A percentile compares a stretch with the other conserved stretches of the same genome.
Conservation (phyloP, 2,329 filamentous ascomycete species). For the Myriangium duriaei region DNA sequence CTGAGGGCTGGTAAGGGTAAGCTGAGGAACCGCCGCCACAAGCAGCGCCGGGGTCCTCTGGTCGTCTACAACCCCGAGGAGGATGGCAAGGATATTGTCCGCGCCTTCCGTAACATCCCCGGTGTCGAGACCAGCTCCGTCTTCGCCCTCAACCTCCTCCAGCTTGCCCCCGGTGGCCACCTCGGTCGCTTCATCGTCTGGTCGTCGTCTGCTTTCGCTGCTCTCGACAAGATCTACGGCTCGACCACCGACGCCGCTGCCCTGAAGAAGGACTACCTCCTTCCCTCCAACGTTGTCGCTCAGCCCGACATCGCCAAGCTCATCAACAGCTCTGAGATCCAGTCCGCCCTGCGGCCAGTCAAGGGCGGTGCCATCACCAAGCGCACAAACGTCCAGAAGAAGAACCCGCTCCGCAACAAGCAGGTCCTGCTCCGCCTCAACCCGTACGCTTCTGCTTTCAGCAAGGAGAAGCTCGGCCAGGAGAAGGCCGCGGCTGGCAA, state of each 20-base stretch:
- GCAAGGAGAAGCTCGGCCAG: slow-evolving; percentile 72
- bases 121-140: slow-evolving; percentile 95
- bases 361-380: slow-evolving; percentile 85
- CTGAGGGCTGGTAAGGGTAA: slow-evolving; percentile 98
- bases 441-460: slow-evolving; percentile 87
- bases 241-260: slow-evolving; percentile 77
- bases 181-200: slow-evolving; percentile 98
- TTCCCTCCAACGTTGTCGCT: slow-evolving; percentile 81
- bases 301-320: slow-evolving; percentile 94
- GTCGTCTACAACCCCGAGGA: slow-evolving; percentile 94
- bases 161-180: slow-evolving; percentile 97
- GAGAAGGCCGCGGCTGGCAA: slow-evolving; percentile 51
- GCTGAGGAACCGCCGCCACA: slow-evolving; percentile 89
- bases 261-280: slow-evolving; percentile 98
- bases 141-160: slow-evolving; percentile 92
- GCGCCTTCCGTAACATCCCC: slow-evolving; percentile 96
- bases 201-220: slow-evolving; percentile 93
- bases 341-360: slow-evolving; percentile 84
- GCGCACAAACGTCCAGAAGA: slow-evolving; percentile 90
- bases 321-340: slow-evolving; percentile 98
- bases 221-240: slow-evolving; percentile 94
- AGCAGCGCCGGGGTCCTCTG: slow-evolving; percentile 93
- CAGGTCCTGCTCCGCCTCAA: slow-evolving; percentile 97
- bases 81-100: slow-evolving; percentile 88
- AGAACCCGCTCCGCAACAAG: slow-evolving; percentile 99